These are phyloP conservation scores for Chionographis japonica DNA, from an alignment of 106 monocot species.

Conservation along the genomic window DNA sequence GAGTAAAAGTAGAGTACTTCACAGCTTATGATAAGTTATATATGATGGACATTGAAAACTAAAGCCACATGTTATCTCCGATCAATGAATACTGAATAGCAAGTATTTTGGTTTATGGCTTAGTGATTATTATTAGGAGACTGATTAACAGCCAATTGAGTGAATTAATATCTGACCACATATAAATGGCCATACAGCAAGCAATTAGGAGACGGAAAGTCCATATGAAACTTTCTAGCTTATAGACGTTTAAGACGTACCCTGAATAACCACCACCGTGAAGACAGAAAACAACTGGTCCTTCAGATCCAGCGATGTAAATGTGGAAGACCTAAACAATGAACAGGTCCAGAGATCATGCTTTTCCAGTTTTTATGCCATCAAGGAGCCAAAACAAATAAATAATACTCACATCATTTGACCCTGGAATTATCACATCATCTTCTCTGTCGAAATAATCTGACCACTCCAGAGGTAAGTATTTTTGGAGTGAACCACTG, in stretches of 20 bases:
- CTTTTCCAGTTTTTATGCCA: neutral
- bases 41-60: too few species aligned
- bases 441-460: constrained; percentile 83
- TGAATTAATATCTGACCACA: too few species aligned
- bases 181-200: too few species aligned
- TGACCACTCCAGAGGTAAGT: constrained; percentile 67
- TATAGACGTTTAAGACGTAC: constrained; percentile 20
- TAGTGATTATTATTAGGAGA: too few species aligned
- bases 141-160: too few species aligned
- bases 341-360: neutral
- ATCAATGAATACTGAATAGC: too few species aligned
- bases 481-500: constrained; percentile 68
- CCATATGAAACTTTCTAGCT: neutral
- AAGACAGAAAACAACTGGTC: constrained; percentile 93
- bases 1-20: too few species aligned
- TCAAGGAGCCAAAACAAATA: neutral
- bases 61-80: too few species aligned
- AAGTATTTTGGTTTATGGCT: too few species aligned
- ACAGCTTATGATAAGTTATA: too few species aligned
- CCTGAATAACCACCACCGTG: constrained; percentile 98
- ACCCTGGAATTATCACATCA: constrained; percentile 56
- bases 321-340: constrained; percentile 78
- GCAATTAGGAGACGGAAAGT: too few species aligned
- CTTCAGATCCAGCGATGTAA: constrained; percentile 82
- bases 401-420: constrained; percentile 52